Conservation (phyloP, 768 basidiomycete species). For the Sporobolomyces pararoseus region DNA sequence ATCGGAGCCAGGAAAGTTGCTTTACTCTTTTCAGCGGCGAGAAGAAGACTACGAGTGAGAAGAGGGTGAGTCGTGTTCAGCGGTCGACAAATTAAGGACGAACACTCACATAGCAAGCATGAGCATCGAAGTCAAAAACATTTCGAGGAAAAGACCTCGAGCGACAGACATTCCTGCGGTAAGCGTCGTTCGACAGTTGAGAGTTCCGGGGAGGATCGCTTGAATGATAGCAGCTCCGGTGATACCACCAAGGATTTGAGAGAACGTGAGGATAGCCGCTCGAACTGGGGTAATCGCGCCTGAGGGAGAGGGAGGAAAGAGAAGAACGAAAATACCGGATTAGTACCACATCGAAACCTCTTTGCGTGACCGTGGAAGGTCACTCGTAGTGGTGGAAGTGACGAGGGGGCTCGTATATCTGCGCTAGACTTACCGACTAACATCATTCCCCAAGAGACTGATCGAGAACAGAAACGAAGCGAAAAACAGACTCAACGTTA, state of each 20-base stretch:
- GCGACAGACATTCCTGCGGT: constrained; percentile 19
- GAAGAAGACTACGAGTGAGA: background rate
- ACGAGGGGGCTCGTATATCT: too few species aligned
- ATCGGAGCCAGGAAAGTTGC: constrained; percentile 53
- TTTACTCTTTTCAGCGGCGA: constrained; percentile 47
- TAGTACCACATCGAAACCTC: too few species aligned
- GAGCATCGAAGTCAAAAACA: constrained; percentile 41
- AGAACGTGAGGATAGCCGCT: constrained; percentile 33
- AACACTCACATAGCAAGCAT: constrained; percentile 42
- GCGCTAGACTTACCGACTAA: constrained; percentile 31
- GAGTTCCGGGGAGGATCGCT: constrained; percentile 24
- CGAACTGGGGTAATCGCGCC: constrained; percentile 36
- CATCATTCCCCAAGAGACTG: constrained; percentile 35
- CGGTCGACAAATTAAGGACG: too few species aligned
- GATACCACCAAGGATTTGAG: constrained; percentile 42
- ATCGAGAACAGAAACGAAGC: too few species aligned
- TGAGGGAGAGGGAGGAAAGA: background rate
- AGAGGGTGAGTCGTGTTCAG: too few species aligned
- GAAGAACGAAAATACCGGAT: background rate
- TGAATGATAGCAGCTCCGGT: constrained; percentile 31
- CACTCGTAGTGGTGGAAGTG: too few species aligned
- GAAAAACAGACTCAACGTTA: too few species aligned
- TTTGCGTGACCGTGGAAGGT: too few species aligned
- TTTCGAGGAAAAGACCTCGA: constrained; percentile 40
- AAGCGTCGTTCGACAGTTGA: constrained; percentile 31